These are phyloP conservation scores for Aspergillus olivimuriae DNA, from an alignment of 495 filamentous ascomycete species.

Conservation along the genomic window DNA sequence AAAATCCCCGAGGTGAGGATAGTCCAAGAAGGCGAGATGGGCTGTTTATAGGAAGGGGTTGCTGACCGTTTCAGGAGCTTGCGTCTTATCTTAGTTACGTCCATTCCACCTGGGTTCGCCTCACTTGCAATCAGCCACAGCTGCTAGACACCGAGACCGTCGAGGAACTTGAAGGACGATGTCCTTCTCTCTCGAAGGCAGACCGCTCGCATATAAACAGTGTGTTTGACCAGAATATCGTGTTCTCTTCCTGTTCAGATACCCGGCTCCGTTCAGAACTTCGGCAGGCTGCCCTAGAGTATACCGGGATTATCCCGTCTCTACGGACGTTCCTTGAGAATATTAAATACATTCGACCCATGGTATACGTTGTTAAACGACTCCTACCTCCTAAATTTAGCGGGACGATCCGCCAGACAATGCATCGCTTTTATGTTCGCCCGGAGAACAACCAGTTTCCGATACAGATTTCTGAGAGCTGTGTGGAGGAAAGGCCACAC, in stretches of 20 bases:
- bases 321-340: constrained; percentile 24
- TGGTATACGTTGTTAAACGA: constrained; percentile 17
- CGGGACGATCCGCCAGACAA: constrained; percentile 12
- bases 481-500: constrained; percentile 1
- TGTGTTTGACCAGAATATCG: constrained; percentile 6
- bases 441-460: constrained; percentile 1
- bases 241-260: constrained; percentile 10
- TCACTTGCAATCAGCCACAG: constrained; percentile 1
- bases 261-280: constrained; percentile 4
- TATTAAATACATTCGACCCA: constrained; percentile 23
- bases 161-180: constrained; percentile 13
- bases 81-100: constrained; percentile 1
- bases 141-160: constrained; percentile 14
- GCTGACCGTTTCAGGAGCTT: too few relatives aligned
- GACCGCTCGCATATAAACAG: constrained; percentile 12
- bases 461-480: constrained; percentile 8
- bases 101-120: not conserved
- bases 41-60: too few relatives aligned
- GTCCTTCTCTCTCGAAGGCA: constrained; percentile 10
- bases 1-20: constrained; percentile 7
- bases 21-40: too few relatives aligned
- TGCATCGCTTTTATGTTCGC: constrained; percentile 8
- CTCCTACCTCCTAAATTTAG: constrained; percentile 15
- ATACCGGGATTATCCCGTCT: constrained; percentile 17
- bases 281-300: constrained; percentile 5